These are phyloP conservation scores for Phytophthora tentaculata DNA, from an alignment of 352 stramenopile species.

Conservation along the genomic window DNA sequence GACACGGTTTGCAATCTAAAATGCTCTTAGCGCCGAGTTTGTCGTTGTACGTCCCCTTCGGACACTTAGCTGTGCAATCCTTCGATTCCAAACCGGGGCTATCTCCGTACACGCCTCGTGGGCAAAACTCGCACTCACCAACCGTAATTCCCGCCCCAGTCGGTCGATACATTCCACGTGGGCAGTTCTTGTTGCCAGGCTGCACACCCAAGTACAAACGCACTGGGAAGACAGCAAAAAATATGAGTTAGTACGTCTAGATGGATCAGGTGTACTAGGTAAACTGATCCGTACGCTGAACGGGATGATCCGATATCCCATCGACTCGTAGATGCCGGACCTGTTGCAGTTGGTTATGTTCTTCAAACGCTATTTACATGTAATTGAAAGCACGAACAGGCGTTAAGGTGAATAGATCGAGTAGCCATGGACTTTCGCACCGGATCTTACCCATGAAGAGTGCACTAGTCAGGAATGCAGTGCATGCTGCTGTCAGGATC, in stretches of 20 bases:
- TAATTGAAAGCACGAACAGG: not conserved
- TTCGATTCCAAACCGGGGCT: slow-evolving; percentile 64
- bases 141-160: slow-evolving; percentile 49
- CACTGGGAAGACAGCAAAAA: slow-evolving; percentile 32
- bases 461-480: slow-evolving; percentile 10
- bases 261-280: not conserved
- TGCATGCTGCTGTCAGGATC: not conserved
- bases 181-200: slow-evolving; percentile 49
- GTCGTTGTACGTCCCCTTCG: slow-evolving; percentile 78
- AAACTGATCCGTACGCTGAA: slow-evolving; percentile 14
- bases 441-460: slow-evolving; percentile 17
- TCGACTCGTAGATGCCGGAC: slow-evolving; percentile 17
- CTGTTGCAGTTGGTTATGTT: not conserved
- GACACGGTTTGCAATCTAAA: slow-evolving; percentile 47
- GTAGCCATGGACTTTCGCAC: not conserved
- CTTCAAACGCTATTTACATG: slow-evolving; percentile 6
- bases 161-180: slow-evolving; percentile 70
- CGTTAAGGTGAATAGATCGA: not conserved
- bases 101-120: slow-evolving; percentile 76
- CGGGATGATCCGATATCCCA: slow-evolving; percentile 10
- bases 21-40: slow-evolving; percentile 61
- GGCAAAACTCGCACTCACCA: slow-evolving; percentile 73
- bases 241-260: no score
- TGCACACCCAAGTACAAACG: slow-evolving; percentile 66
- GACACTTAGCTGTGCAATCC: slow-evolving; percentile 72